Percentiles rank a stretch among this genome's conserved stretches.
Conservation (phyloP, 2,329 filamentous ascomycete species). For the Aureobasidium sp. region DNA sequence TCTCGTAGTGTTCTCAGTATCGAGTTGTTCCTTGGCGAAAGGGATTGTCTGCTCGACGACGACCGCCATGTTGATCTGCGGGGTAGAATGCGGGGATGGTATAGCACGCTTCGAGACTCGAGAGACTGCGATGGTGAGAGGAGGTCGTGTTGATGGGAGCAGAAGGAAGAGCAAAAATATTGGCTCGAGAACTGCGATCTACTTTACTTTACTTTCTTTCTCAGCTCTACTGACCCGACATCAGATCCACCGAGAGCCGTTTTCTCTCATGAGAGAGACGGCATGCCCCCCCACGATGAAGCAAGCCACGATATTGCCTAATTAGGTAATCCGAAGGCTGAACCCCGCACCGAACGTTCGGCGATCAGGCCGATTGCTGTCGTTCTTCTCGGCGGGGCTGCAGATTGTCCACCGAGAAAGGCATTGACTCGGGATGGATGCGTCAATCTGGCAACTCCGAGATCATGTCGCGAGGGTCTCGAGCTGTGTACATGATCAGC, state of each 20-base stretch:
- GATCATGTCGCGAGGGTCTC: not conserved
- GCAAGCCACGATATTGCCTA: not conserved
- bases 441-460: slow-evolving; percentile 6
- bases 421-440: not conserved
- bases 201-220: not conserved
- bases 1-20: slow-evolving; percentile 26
- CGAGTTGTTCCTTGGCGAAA: slow-evolving; percentile 24
- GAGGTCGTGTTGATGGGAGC: not conserved
- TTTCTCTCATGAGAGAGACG: not conserved
- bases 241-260: not conserved
- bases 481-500: slow-evolving; percentile 5
- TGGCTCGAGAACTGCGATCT: not conserved
- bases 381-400: not conserved
- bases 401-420: not conserved
- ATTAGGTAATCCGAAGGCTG: not conserved
- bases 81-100: slow-evolving; percentile 8
- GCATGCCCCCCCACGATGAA: not conserved
- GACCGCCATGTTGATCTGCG: slow-evolving; percentile 25
- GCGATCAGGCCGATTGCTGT: not conserved
- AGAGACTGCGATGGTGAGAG: not conserved
- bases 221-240: not conserved
- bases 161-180: no score
- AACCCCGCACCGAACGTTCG: not conserved
- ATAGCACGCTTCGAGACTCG: not conserved
- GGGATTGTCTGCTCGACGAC: slow-evolving; percentile 32